Evolutionary conservation across 768 basidiomycete genomes (phyloP), one percentile per base, ranked within the genome.

Genomic region (Cystofilobasidium macerans): DNA sequence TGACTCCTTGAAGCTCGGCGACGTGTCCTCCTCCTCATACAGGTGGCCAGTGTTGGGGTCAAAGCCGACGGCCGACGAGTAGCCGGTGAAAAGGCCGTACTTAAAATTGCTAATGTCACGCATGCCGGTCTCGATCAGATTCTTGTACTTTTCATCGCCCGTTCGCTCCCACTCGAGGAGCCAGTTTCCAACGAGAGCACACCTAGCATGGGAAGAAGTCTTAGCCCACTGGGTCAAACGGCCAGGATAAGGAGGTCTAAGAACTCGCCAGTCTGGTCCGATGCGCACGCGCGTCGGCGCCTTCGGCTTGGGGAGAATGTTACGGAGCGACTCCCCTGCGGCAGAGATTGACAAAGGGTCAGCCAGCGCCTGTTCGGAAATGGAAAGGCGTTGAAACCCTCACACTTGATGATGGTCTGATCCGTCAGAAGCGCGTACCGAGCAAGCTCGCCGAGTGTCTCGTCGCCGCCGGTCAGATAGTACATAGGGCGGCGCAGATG

Each of bases 61-160:
- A 48, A 62, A 62, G 4, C 61, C 61, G 18, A 62, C 57, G 1
- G 40, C 58, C 5, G 57, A 28, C 13, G 57, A 33, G 57, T 57
- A 57, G 47, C 61, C 61, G 16, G 33, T 14, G 45, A 62, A 51
- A 24, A 62, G 40, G 4, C 61, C 61, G 36, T 62, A 30, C 24
- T 40, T 28, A n/a, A 62, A 62, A 30, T 18, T 13, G 1, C 47
- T 33, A 9, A 62, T 62, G 32, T 62, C 61, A 1, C 12, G 22
- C 61, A 62, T 62, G 33, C 61, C 42, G 16, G 61, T 62, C 33
- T n/a, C 26, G 51, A 62, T 62, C 13, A 18, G 22, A n/a, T 62
- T 48, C 7, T 12, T 24, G 26, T 35, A 62, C 2, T 33, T 13
- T 4, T 45, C 26, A 11, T 62, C n/a, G 30, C 61, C 61, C 1